Evolutionary conservation across 371 early-diverging fungal species (phyloP).

Genomic region (Parasitella parasitica): DNA sequence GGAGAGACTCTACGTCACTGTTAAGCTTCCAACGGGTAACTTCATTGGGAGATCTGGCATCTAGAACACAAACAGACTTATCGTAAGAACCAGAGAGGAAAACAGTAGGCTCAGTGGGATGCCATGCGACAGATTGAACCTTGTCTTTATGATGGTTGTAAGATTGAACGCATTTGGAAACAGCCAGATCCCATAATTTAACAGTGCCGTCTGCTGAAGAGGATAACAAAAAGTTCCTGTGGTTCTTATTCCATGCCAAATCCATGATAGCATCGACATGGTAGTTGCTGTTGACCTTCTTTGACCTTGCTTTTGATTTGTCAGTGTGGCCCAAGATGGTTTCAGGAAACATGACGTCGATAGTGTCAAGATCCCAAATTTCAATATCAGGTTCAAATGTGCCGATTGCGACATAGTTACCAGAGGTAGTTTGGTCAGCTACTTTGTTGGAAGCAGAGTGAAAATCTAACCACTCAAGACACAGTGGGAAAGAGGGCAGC

Average conservation of each 20-base stretch:
- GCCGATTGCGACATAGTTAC: conserved; percentile 91
- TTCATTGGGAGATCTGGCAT: conserved; percentile 78
- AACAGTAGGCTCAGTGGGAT: conserved; percentile 83
- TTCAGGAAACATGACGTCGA: conserved; percentile 90
- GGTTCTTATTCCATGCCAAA: conserved; percentile 88
- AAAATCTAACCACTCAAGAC: conserved; percentile 93
- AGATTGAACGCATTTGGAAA: conserved; percentile 68
- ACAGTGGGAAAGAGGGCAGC: conserved; percentile 96
- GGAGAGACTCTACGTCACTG: conserved; percentile 88
- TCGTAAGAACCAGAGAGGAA: conserved; percentile 91
- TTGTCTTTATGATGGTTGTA: conserved; percentile 88
- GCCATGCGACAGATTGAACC: conserved; percentile 88
- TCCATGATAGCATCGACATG: conserved; percentile 95
- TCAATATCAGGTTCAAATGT: conserved; percentile 97
- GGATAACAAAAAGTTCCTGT: conserved; percentile 83
- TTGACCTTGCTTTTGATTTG: conserved; percentile 57
- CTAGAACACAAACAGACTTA: conserved; percentile 78
- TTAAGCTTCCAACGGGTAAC: conserved; percentile 64
- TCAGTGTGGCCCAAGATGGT: conserved; percentile 81
- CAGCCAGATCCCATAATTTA: conserved; percentile 92
- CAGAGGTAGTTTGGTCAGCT: conserved; percentile 44
- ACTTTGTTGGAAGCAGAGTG: conserved; percentile 60
- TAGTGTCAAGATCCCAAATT: conserved; percentile 93
- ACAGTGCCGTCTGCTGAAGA: conserved; percentile 96
- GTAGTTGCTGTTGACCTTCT: conserved; percentile 69